Evolutionary conservation across 768 basidiomycete species (phyloP).

Genomic region (Paxillus ammoniavirescens): DNA sequence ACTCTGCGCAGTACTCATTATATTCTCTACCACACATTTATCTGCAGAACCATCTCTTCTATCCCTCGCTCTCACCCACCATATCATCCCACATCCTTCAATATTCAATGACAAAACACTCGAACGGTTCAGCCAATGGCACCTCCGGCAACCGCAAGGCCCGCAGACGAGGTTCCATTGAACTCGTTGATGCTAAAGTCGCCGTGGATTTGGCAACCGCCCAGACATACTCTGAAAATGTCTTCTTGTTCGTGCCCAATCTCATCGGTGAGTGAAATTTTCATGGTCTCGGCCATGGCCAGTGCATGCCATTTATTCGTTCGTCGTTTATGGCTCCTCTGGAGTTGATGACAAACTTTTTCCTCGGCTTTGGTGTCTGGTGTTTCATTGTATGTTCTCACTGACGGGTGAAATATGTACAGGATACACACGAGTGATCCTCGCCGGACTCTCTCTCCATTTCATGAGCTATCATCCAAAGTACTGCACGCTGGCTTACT

Average conservation of each 20-base stretch:
- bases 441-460: conserved; percentile 84
- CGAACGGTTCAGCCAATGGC: conserved; percentile 31
- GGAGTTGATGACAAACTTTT: background rate
- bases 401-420: conserved; percentile 8
- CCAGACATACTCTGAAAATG: conserved; percentile 89
- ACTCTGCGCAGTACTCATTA: no score
- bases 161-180: conserved; percentile 55
- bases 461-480: conserved; percentile 96
- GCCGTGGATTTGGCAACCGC: conserved; percentile 86
- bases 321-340: conserved; percentile 2
- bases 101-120: conserved; percentile 22
- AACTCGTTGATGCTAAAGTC: conserved; percentile 78
- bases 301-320: background rate
- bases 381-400: background rate
- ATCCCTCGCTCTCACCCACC: background rate
- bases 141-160: conserved; percentile 23
- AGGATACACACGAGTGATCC: conserved; percentile 90
- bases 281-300: no score
- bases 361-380: background rate
- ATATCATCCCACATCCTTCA: background rate
- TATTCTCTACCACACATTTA: no score
- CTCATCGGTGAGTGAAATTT: conserved; percentile 70
- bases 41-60: no score
- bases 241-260: conserved; percentile 96
- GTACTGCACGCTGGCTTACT: conserved; percentile 86